Percentiles rank a stretch among this genome's conserved stretches.
Conservation (phyloP, 2,329 filamentous ascomycete genomes). For the Colletotrichum australisinense region DNA sequence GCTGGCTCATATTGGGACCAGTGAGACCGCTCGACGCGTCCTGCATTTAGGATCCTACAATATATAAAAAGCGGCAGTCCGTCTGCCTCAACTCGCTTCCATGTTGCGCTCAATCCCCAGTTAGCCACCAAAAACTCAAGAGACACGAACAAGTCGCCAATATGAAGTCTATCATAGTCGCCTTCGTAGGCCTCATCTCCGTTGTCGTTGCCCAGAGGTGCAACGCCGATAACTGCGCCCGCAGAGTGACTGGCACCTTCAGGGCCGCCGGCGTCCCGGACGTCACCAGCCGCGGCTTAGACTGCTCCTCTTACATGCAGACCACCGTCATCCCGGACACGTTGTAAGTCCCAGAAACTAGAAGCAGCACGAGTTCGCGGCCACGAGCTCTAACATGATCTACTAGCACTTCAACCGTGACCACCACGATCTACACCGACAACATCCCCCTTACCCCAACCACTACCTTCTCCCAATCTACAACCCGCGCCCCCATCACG, state of each 20-base stretch:
- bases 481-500: conserved; percentile 39
- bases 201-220: not conserved
- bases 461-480: not conserved
- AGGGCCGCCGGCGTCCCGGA: not conserved
- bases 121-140: not conserved
- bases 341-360: not conserved
- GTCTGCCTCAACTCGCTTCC: not conserved
- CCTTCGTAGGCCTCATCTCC: not conserved
- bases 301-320: conserved; percentile 24
- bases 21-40: not conserved
- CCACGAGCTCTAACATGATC: not conserved
- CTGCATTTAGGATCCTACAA: not conserved
- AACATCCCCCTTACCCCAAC: not conserved
- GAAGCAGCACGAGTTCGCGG: too few species aligned
- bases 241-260: conserved; percentile 23
- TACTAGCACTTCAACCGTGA: conserved; percentile 20
- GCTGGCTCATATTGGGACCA: too few species aligned
- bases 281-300: not conserved
- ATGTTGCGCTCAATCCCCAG: not conserved
- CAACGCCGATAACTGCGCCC: conserved; percentile 30
- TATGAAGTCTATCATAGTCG: not conserved
- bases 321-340: conserved; percentile 17
- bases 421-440: conserved; percentile 3
- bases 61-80: not conserved
- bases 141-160: not conserved